Base-by-base conservation (phyloP, 73 alveolate genomes). In the Tetrahymena borealis region DNA sequence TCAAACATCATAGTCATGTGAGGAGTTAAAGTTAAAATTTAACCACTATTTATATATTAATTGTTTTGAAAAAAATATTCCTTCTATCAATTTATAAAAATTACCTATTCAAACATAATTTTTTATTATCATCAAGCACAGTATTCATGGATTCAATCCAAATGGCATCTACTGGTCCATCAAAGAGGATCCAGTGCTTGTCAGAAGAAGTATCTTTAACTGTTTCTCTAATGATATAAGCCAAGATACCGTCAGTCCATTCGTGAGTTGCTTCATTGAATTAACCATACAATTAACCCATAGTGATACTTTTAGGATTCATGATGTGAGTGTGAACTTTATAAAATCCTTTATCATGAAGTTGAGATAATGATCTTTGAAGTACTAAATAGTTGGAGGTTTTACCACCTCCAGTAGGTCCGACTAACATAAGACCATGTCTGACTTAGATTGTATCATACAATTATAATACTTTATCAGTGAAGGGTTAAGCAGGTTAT, bases 371-470 rank as follows among this genome's bases (percentile, higher is more conserved):
- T 15, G 99, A 98, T 90, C 96, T 97, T 79, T 95, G 97, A 90
- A 99, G 98, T n/a, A 98, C 98, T 91, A 97, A 95, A 94, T 99
- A 99, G 97, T 99, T 99, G 78, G 99, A 94, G 24, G 99, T 99
- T 96, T 99, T 99, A 78, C 99, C 99, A 39, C 99, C 99, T 11
- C 99, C 99, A 32, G 99, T 99, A n/a, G 99, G 99, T 7, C 99
- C 99, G 32, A 99, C 99, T 39, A 99, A 92, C 99, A 99, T 99
- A 93, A 99, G 98, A 39, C 99, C 99, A 94, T 99, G 99, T 43
- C 99, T 96, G 35, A 99, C 99, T 95, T 98, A 96, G 13, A 96
- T 96, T 77, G 99, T 98, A 94, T 98, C 95, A 42, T 93, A 93
- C 12, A 93, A 39, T 36, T 93, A 40, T 39, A 85, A 32, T 11